Percentiles rank a stretch among this genome's conserved stretches.
These are phyloP conservation scores for Amanita pallidorosea DNA, from an alignment of 768 basidiomycete genomes.

Conservation along the genomic window DNA sequence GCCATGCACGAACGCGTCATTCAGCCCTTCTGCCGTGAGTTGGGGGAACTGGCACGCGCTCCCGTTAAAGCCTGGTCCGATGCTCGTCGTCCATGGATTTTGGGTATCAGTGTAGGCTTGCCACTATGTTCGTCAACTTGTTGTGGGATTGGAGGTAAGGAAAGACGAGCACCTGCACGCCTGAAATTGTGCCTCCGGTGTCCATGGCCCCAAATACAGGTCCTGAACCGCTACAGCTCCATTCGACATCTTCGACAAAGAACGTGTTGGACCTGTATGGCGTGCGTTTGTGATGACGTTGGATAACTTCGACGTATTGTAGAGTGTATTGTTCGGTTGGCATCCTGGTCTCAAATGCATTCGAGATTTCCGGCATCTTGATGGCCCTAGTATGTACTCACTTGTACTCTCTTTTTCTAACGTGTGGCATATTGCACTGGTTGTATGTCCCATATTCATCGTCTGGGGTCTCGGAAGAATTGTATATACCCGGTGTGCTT, in stretches of 20 bases:
- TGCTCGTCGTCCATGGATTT: constrained; percentile 31
- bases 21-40: constrained; percentile 32
- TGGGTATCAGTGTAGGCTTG: constrained; percentile 23
- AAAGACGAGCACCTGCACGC: constrained; percentile 20
- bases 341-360: constrained; percentile 14
- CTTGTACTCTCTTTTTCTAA: constrained; percentile 33
- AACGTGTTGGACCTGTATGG: constrained; percentile 41
- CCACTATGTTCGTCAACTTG: constrained; percentile 22
- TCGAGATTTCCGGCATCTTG: background rate
- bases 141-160: background rate
- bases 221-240: constrained; percentile 33
- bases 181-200: constrained; percentile 17
- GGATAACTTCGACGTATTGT: constrained; percentile 40
- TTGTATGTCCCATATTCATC: constrained; percentile 34
- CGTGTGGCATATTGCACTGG: constrained; percentile 50
- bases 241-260: constrained; percentile 33
- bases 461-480: constrained; percentile 27
- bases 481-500: constrained; percentile 36
- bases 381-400: constrained; percentile 12
- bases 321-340: constrained; percentile 25
- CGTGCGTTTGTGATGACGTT: constrained; percentile 43
- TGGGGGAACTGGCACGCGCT: constrained; percentile 43
- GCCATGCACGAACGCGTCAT: constrained; percentile 35
- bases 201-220: constrained; percentile 22
- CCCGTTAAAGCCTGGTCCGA: constrained; percentile 33